These are phyloP conservation scores for Phytophthora uliginosa DNA, from an alignment of 352 stramenopile species.

Conservation along the genomic window DNA sequence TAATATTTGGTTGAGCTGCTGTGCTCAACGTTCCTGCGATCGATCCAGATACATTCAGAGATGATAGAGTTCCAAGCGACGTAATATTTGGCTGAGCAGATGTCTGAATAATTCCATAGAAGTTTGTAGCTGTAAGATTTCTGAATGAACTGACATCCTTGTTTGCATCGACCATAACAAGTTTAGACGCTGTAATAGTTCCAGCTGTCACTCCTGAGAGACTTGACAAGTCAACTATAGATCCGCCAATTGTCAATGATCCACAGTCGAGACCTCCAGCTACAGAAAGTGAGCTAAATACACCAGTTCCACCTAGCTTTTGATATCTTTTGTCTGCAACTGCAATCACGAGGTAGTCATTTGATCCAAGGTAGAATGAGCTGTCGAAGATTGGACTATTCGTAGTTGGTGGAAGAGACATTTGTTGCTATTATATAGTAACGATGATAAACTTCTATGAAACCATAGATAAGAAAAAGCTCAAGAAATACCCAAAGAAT, in stretches of 20 bases:
- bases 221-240: no score
- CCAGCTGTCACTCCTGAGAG: neutral
- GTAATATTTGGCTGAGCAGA: no score
- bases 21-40: no score
- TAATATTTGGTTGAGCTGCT: no score
- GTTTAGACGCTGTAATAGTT: slow-evolving; percentile 17
- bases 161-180: slow-evolving; percentile 16
- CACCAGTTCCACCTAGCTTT: neutral
- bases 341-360: neutral
- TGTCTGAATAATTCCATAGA: no score
- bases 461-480: slow-evolving; percentile 16
- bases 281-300: neutral
- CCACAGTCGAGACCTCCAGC: neutral
- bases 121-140: no score
- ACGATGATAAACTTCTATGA: slow-evolving; percentile 27
- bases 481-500: slow-evolving; percentile 27
- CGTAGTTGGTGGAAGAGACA: slow-evolving; percentile 24
- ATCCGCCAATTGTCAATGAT: neutral
- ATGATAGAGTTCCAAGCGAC: no score
- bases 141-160: no score
- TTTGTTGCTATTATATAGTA: slow-evolving; percentile 23
- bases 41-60: no score
- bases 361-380: neutral
- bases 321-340: neutral
- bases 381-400: neutral